A percentile compares a stretch with the other conserved stretches of the same genome.
Evolutionary conservation across 192 early-diverging fungal species (phyloP).

Genomic region (Coemansia sp.): DNA sequence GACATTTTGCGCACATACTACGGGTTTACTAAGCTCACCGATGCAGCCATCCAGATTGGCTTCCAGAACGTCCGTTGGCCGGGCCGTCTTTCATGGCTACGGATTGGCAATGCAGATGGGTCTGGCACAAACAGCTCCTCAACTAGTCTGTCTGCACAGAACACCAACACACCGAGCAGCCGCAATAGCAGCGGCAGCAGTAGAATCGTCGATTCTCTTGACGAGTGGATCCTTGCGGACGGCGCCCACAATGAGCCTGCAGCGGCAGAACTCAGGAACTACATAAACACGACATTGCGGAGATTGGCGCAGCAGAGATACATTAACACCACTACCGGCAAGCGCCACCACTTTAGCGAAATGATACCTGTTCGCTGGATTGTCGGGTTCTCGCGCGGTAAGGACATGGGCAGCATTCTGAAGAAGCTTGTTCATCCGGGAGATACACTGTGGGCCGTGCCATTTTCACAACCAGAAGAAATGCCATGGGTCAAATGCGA

Average conservation of each 20-base stretch:
- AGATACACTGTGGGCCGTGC: conserved; percentile 68
- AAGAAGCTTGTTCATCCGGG: conserved; percentile 55
- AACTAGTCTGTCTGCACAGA: not conserved
- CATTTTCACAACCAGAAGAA: conserved; percentile 73
- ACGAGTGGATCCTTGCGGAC: conserved; percentile 70
- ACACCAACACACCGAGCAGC: not conserved
- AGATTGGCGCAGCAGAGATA: conserved; percentile 34
- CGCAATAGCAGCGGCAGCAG: conserved; percentile 11
- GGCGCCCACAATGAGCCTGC: conserved; percentile 90
- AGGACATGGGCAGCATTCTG: conserved; percentile 65
- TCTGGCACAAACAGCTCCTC: conserved; percentile 7
- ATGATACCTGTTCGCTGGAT: conserved; percentile 69
- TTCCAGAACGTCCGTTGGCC: conserved; percentile 75
- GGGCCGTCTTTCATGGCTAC: conserved; percentile 78
- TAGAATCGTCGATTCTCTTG: conserved; percentile 18
- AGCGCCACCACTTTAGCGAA: conserved; percentile 3
- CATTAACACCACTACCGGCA: conserved; percentile 15
- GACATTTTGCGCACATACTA: conserved; percentile 52
- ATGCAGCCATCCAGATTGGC: conserved; percentile 61
- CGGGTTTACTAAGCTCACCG: conserved; percentile 49
- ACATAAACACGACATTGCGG: conserved; percentile 60
- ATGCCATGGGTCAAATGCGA: conserved; percentile 86
- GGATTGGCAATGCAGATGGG: conserved; percentile 9
- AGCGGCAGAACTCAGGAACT: conserved; percentile 63
- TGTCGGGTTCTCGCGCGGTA: conserved; percentile 71